Conservation (phyloP, 371 early-diverging fungal genomes). For the Chytridium lagenaria region DNA sequence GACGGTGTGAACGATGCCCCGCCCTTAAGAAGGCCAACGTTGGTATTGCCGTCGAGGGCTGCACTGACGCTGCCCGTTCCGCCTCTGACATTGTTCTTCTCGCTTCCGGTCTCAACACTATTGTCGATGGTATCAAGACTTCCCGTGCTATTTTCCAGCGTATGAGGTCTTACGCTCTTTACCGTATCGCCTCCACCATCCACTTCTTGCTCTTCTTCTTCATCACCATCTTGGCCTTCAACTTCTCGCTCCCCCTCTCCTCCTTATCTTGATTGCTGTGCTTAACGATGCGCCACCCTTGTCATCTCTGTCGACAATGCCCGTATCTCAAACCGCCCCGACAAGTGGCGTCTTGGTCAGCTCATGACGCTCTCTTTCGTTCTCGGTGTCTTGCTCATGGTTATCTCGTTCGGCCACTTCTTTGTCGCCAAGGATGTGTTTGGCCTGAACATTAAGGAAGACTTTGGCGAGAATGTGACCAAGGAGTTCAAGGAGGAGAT, state of each 20-base stretch:
- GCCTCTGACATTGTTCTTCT: slow-evolving; percentile 94
- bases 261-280: slow-evolving; percentile 82
- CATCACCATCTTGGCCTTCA: slow-evolving; percentile 76
- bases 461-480: neutral
- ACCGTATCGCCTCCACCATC: slow-evolving; percentile 91
- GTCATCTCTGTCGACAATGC: slow-evolving; percentile 93
- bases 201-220: slow-evolving; percentile 94
- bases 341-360: slow-evolving; percentile 93
- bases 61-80: slow-evolving; percentile 93
- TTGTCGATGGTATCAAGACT: slow-evolving; percentile 81
- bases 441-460: slow-evolving; percentile 42
- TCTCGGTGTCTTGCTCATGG: slow-evolving; percentile 74
- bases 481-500: slow-evolving; percentile 9
- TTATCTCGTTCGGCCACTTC: slow-evolving; percentile 82
- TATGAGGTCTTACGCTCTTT: slow-evolving; percentile 90
- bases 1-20: slow-evolving; percentile 77
- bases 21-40: slow-evolving; percentile 90
- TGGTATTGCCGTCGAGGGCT: slow-evolving; percentile 88
- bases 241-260: slow-evolving; percentile 83
- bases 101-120: slow-evolving; percentile 86
- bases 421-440: slow-evolving; percentile 75
- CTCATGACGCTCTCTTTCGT: slow-evolving; percentile 68
- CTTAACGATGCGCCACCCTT: slow-evolving; percentile 89
- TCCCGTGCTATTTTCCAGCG: slow-evolving; percentile 94
- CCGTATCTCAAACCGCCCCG: slow-evolving; percentile 81